phyloP scores from a whole-genome alignment of 768 basidiomycete species.

The Lactifluus hygrophoroides region DNA sequence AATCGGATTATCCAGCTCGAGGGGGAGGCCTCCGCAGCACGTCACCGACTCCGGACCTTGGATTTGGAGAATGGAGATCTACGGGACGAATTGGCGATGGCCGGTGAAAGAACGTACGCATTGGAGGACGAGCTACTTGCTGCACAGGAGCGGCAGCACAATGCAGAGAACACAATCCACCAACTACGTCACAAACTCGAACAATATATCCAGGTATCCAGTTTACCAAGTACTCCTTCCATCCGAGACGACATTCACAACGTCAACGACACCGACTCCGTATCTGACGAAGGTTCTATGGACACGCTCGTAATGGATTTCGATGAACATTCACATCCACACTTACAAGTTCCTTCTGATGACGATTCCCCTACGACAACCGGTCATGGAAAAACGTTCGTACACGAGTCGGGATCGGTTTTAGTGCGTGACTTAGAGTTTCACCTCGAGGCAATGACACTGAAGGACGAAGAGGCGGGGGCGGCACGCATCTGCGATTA shows the following conservation, averaged over 20 bases:
- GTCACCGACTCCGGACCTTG: slow-evolving; percentile 2
- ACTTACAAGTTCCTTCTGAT: neutral
- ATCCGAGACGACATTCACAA: slow-evolving; percentile 1
- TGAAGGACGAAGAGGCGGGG: slow-evolving; percentile 18
- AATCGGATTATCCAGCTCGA: slow-evolving; percentile 22
- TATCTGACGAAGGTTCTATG: slow-evolving; percentile 16
- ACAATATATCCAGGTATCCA: neutral
- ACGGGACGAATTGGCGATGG: slow-evolving; percentile 5
- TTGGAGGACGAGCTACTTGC: slow-evolving; percentile 14
- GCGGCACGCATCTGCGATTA: slow-evolving; percentile 19
- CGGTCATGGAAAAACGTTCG: neutral
- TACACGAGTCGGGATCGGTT: neutral
- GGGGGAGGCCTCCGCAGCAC: slow-evolving; percentile 5
- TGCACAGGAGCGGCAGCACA: slow-evolving; percentile 3
- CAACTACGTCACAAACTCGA: slow-evolving; percentile 15
- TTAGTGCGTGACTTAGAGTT: neutral
- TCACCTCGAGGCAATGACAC: slow-evolving; percentile 16
- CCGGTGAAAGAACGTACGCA: slow-evolving; percentile 2
- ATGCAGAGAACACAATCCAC: neutral
- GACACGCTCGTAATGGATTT: slow-evolving; percentile 17
- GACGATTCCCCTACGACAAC: neutral
- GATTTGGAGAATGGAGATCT: slow-evolving; percentile 13
- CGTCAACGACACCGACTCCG: slow-evolving; percentile 5
- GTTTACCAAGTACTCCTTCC: neutral
- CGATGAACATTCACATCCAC: neutral